Percentiles rank a stretch among this genome's conserved stretches.
phyloP scores from a whole-genome alignment of 2,329 filamentous ascomycete species.

The Coniochaeta prunicola region DNA sequence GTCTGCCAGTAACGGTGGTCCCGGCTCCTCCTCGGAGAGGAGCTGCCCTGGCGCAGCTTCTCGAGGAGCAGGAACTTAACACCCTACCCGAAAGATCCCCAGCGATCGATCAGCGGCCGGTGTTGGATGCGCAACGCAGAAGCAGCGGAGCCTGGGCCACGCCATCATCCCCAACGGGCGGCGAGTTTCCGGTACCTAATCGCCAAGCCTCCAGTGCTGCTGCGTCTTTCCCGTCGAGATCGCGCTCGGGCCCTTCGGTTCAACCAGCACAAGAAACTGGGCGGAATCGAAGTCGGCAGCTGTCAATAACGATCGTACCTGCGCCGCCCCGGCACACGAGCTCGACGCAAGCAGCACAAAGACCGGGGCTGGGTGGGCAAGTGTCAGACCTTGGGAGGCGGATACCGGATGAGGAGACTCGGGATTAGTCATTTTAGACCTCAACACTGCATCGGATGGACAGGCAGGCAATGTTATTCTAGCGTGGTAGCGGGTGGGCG shows the following conservation, averaged over 20 bases:
- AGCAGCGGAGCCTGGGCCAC: neutral
- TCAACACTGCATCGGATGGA: neutral
- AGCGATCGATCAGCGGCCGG: neutral
- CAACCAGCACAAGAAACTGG: neutral
- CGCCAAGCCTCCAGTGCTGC: neutral
- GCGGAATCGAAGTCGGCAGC: neutral
- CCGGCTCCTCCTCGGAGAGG: slow-evolving; percentile 54
- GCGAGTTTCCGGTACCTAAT: neutral
- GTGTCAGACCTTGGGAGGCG: neutral
- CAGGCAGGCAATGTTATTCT: neutral
- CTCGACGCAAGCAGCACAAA: neutral
- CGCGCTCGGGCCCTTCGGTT: neutral
- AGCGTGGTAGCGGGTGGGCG: neutral
- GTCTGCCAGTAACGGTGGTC: slow-evolving; percentile 52
- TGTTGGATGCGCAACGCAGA: neutral
- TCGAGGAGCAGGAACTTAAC: slow-evolving; percentile 42
- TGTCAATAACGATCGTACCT: neutral
- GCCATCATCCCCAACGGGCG: neutral
- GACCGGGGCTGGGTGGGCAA: neutral
- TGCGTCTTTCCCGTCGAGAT: neutral
- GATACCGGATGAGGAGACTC: neutral
- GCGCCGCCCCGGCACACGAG: neutral
- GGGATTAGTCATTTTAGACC: neutral
- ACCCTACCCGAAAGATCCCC: neutral
- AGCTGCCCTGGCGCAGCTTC: slow-evolving; percentile 45